These are phyloP conservation scores for Ramaria rubella DNA, from an alignment of 768 basidiomycete genomes.

Conservation along the genomic window DNA sequence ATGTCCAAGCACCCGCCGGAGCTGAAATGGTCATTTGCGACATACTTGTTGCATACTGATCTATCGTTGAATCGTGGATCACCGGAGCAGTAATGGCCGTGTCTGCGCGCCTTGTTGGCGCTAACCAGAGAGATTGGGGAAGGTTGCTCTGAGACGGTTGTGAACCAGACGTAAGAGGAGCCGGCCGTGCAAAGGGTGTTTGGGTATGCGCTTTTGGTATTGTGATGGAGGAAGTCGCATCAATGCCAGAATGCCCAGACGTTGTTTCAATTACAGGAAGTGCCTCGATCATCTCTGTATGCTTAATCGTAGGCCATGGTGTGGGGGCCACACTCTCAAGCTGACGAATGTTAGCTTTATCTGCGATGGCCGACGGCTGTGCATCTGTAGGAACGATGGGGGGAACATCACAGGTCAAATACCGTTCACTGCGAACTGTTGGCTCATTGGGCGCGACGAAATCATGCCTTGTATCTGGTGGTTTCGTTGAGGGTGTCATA, in stretches of 20 bases:
- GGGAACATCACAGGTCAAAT: neutral
- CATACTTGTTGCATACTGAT: neutral
- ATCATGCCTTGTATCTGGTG: neutral
- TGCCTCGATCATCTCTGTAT: neutral
- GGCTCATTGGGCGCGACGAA: neutral
- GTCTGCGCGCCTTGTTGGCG: neutral
- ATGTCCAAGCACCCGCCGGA: conserved; percentile 1
- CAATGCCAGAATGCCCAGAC: neutral
- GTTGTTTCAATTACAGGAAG: neutral
- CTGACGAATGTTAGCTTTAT: neutral
- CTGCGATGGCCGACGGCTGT: neutral
- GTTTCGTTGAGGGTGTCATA: neutral
- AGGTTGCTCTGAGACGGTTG: neutral
- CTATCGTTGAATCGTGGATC: neutral
- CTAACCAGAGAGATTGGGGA: neutral
- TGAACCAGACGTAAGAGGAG: neutral
- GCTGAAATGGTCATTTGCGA: neutral
- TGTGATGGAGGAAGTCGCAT: neutral
- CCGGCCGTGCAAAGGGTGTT: neutral
- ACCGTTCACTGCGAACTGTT: neutral
- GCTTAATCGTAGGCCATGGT: neutral
- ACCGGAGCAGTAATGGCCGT: neutral
- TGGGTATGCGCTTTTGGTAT: neutral
- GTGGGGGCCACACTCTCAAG: neutral
- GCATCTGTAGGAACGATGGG: neutral